Base-by-base conservation (phyloP, 1,284 basidiomycete species). In the Trametes pubescens region DNA sequence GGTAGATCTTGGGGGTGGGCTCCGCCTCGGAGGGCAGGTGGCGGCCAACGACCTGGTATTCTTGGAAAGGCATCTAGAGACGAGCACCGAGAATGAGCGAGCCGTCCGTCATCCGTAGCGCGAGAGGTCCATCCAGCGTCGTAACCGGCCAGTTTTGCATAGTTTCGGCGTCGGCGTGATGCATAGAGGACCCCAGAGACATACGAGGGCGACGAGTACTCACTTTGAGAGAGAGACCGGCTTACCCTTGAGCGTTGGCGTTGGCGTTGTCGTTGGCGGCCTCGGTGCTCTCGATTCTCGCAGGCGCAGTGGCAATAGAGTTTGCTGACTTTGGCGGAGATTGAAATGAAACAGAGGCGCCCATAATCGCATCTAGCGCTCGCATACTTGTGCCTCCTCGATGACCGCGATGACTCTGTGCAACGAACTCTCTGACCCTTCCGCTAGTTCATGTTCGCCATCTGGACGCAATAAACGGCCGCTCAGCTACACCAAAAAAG, bases 41-140 rank as follows among this genome's bases (percentile, higher is more conserved):
- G 78, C 97, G 95, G 72, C 98, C 98, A 73, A 99, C 93, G 81
- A 99, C 94, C 84, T 98, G 95, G 86, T 88, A 99, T 88, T 99
- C 97, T 71, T 78, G 75, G 73, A 84, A 77, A 71, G 79, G 77
- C 83, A 85, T 84, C 81, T 82, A 65, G 40, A 58, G 47, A 24
- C 21, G 59, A 51, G 16, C 22, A 0, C 18, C 44, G 24, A 35
- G 32, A 35, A 52, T 67, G 59, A 66, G 65, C 62, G 44, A 62
- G 49, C 57, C 51, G 51, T 61, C 55, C 65, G 61, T 65, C 67
- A 69, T 66, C 65, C 67, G 22, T 34, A 59, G 29, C 2, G 35
- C 22, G 40, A 40, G 43, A 18, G n/a, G 22, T 52, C 63, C 65
- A 69, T 69, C 67, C 67, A 69, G 55, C 67, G 40, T 62, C 58